Evolutionary conservation across 495 filamentous ascomycete species (phyloP).

Genomic region (Sporormia fimetaria): DNA sequence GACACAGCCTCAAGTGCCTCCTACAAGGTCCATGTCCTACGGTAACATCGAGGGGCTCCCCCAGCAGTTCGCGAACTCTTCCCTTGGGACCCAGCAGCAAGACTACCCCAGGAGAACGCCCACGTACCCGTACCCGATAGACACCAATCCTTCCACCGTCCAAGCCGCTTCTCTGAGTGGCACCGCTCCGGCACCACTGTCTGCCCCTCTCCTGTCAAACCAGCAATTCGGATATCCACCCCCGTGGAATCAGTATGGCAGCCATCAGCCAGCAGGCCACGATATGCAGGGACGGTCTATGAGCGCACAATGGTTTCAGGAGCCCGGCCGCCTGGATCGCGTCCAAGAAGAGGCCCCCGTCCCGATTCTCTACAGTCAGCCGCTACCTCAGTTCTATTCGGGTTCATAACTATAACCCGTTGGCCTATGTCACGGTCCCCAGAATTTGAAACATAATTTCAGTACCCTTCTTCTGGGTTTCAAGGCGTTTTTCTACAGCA

Average conservation of each 20-base stretch:
- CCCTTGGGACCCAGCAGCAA: constrained; percentile 11
- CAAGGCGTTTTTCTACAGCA: no score
- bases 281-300: constrained; percentile 12
- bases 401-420: no score
- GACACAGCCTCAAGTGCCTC: constrained; percentile 10
- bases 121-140: constrained; percentile 21
- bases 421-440: no score
- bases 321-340: constrained; percentile 12
- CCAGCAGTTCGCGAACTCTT: constrained; percentile 11
- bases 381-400: constrained; percentile 14
- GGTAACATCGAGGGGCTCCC: constrained; percentile 27
- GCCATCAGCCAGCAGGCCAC: constrained; percentile 1
- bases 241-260: constrained; percentile 11
- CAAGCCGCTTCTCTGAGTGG: constrained; percentile 7
- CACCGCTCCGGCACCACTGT: constrained; percentile 7
- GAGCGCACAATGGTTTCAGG: constrained; percentile 17
- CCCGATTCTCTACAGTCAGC: constrained; percentile 9
- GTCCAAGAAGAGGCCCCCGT: constrained; percentile 17
- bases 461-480: no score
- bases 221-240: constrained; percentile 15
- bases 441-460: no score
- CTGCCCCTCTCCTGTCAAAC: constrained; percentile 16
- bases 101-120: constrained; percentile 20
- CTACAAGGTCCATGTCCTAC: constrained; percentile 29
- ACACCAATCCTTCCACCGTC: constrained; percentile 13